Conservation (phyloP, 2,329 filamentous ascomycete species). For the Pseudomassariella vexata region DNA sequence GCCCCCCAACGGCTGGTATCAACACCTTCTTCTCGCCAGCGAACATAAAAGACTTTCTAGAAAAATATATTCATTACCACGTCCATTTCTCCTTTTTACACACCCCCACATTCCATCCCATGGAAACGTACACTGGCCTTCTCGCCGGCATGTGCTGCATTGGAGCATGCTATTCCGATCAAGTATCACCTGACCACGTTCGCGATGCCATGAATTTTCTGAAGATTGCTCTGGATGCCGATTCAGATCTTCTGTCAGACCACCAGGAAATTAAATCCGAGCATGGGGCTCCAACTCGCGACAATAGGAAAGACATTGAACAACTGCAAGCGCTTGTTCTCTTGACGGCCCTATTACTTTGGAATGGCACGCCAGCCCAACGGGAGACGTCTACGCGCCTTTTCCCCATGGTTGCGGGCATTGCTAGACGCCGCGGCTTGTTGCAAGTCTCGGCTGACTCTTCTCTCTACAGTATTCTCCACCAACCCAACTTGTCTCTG, state of each 20-base stretch:
- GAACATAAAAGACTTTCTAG: constrained; percentile 65
- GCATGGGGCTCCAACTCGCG: constrained; percentile 17
- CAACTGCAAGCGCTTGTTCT: constrained; percentile 63
- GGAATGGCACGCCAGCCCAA: constrained; percentile 65
- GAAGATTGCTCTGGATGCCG: constrained; percentile 51
- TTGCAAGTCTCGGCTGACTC: constrained; percentile 45
- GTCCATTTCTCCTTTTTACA: constrained; percentile 70
- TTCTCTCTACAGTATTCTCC: constrained; percentile 51
- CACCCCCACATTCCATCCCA: constrained; percentile 63
- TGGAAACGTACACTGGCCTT: constrained; percentile 60
- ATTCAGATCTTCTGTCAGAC: constrained; percentile 41
- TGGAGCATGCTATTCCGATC: constrained; percentile 69
- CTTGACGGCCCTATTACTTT: constrained; percentile 56
- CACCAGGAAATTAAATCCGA: constrained; percentile 32
- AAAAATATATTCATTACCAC: constrained; percentile 67
- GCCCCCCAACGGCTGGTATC: constrained; percentile 46
- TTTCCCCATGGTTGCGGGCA: constrained; percentile 49
- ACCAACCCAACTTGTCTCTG: constrained; percentile 46
- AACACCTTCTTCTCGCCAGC: constrained; percentile 60
- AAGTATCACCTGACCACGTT: constrained; percentile 52
- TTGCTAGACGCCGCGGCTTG: constrained; percentile 53
- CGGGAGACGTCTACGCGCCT: constrained; percentile 56
- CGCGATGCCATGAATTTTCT: constrained; percentile 63
- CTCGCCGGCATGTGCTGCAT: constrained; percentile 66
- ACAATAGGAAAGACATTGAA: constrained; percentile 45